Evolutionary conservation across 2,329 filamentous ascomycete species (phyloP), one percentile per base, ranked within the genome.

Genomic region (Aspergillus sp.): DNA sequence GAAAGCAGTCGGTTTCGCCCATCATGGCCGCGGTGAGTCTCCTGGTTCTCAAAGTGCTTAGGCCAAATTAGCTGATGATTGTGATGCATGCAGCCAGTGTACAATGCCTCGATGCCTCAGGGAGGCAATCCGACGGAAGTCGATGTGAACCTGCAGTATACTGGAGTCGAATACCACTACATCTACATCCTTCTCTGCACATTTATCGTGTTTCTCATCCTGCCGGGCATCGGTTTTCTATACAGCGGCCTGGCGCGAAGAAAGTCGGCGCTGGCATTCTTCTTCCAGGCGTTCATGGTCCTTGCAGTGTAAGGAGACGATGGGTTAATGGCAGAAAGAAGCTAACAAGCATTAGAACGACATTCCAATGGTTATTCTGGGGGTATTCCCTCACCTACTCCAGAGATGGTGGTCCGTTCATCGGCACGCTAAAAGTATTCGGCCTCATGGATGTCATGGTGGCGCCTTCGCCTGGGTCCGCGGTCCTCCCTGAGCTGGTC

Each of bases 191-290:
- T 67, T 7, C 74, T 83, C 59, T 84, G 82, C 65, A 75, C 73
- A 13, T 83, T 81, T 66, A 75, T 87, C 49, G 83, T 86, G 49
- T 87, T 82, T 79, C 68, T 86, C 47, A 87, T 87, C 64, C 84
- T 86, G 51, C 84, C 84, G 0, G 84, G 83, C 17, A 83, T 87
- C 58, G 84, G 83, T 45, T 75, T 87, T 7, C 72, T 87, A 1
- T 87, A 87, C 68, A 80, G 82, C 51, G 84, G 84, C 49, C 76
- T 87, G 24, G 79, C 83, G 4, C 77, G 82, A 32, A 75, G 83
- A 57, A 87, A 86, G 70, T 84, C 82, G 13, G 80, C 83, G 5
- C 72, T 87, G 24, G 72, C 82, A 3, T 72, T 87, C 45, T 73
- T 87, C 2, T 87, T 86, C 68, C 84, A 86, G 64, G 80, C 79